phyloP scores from a whole-genome alignment of 805 yeast species.

The Metschnikowia amazonensis region DNA sequence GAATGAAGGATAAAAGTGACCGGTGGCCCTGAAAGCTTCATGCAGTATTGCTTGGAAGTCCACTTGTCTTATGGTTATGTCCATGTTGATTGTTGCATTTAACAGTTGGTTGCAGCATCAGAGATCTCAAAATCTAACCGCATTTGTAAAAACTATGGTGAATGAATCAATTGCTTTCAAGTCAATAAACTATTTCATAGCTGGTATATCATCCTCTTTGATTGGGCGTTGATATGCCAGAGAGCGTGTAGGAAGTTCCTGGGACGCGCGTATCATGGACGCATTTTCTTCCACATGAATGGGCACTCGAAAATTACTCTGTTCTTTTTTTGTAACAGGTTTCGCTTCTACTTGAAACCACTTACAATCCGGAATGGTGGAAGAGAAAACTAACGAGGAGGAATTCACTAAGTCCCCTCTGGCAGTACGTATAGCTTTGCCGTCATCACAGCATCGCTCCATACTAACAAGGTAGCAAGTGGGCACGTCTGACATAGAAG shows the following conservation, averaged over 20 bases:
- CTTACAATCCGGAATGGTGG: slow-evolving; percentile 1
- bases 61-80: background rate
- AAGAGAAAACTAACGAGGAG: slow-evolving; percentile 6
- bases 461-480: slow-evolving; percentile 5
- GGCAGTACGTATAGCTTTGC: slow-evolving; percentile 12
- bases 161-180: background rate
- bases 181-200: no score
- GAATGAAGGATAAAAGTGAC: background rate
- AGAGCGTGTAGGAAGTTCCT: background rate
- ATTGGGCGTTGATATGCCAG: background rate
- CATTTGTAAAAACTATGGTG: background rate
- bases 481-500: slow-evolving; percentile 6
- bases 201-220: background rate
- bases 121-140: background rate
- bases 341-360: slow-evolving; percentile 5
- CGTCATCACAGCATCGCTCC: no score
- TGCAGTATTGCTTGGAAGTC: background rate
- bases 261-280: slow-evolving; percentile 6
- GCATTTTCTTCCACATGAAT: slow-evolving; percentile 3
- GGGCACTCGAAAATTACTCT: slow-evolving; percentile 5
- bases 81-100: background rate
- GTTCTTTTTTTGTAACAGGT: slow-evolving; percentile 1
- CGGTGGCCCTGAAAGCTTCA: background rate
- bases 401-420: slow-evolving; percentile 15
- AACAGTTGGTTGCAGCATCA: background rate